These are phyloP conservation scores for Fusarium neocosmosporiellum DNA, from an alignment of 2,329 filamentous ascomycete species.

Conservation along the genomic window DNA sequence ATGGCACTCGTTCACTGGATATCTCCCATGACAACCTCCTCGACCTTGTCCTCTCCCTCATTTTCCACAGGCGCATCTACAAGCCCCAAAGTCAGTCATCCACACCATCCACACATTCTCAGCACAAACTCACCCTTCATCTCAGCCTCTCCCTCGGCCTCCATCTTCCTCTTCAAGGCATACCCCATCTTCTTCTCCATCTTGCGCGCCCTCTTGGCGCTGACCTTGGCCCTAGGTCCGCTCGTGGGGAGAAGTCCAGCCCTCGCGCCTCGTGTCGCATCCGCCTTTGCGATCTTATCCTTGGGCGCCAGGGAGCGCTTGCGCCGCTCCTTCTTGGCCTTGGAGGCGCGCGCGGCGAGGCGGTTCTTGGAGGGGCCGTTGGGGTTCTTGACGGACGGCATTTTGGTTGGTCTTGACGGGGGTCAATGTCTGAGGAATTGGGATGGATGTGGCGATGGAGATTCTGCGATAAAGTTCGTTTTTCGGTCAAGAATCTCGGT, in stretches of 20 bases:
- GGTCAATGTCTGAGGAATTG: not conserved
- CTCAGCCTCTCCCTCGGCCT: slow-evolving; percentile 60
- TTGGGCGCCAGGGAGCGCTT: slow-evolving; percentile 54
- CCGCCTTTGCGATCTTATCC: slow-evolving; percentile 55
- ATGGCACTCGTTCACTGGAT: slow-evolving; percentile 34
- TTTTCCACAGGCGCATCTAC: slow-evolving; percentile 40
- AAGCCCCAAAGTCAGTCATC: slow-evolving; percentile 2
- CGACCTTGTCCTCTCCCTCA: slow-evolving; percentile 18
- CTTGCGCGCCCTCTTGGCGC: slow-evolving; percentile 67
- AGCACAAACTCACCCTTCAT: slow-evolving; percentile 57
- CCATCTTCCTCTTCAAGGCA: slow-evolving; percentile 64
- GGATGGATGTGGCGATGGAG: slow-evolving; percentile 8
- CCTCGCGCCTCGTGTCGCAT: slow-evolving; percentile 61
- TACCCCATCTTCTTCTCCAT: slow-evolving; percentile 64
- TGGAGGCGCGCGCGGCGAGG: slow-evolving; percentile 58
- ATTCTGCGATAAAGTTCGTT: slow-evolving; percentile 27
- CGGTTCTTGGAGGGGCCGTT: slow-evolving; percentile 68
- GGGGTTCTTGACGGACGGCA: slow-evolving; percentile 69
- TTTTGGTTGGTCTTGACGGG: slow-evolving; percentile 40
- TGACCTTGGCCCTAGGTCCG: slow-evolving; percentile 62
- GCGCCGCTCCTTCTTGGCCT: slow-evolving; percentile 56
- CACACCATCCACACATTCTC: slow-evolving; percentile 3
- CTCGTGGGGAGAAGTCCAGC: slow-evolving; percentile 66
- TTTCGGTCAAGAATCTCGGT: slow-evolving; percentile 31
- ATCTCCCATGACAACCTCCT: slow-evolving; percentile 45